These are phyloP conservation scores for Euphorbia tirucalli DNA, from an alignment of 345 rosid species.

Conservation along the genomic window DNA sequence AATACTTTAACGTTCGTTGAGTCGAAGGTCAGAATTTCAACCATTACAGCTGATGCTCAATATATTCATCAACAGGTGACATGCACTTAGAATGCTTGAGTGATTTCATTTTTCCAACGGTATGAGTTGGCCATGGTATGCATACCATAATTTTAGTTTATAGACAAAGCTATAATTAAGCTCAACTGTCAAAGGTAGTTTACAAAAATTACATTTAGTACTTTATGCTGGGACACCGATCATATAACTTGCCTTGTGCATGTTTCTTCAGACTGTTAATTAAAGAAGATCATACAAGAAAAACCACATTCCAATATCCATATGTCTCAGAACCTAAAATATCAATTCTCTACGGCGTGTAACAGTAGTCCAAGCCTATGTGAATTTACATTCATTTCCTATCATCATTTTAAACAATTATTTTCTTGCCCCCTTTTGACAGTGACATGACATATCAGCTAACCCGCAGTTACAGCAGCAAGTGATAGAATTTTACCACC, in stretches of 20 bases:
- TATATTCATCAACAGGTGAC: background rate
- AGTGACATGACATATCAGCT: background rate
- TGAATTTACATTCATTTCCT: background rate
- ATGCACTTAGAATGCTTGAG: background rate
- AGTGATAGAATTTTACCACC: background rate
- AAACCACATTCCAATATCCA: background rate
- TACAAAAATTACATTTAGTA: background rate
- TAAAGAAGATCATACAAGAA: background rate
- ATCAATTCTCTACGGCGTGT: background rate
- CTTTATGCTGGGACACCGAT: background rate
- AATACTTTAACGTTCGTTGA: background rate
- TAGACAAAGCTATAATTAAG: background rate
- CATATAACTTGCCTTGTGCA: background rate
- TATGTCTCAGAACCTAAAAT: background rate
- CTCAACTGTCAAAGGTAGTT: background rate
- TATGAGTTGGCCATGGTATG: background rate
- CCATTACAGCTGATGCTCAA: background rate
- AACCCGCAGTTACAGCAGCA: background rate
- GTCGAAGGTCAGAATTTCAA: background rate
- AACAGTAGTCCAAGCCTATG: no score
- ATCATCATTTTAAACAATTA: background rate
- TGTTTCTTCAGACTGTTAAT: background rate
- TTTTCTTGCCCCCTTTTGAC: background rate
- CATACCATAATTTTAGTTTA: background rate
- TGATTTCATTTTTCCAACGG: background rate